Evolutionary conservation across 164 flowering plant genomes (phyloP), one percentile per base, ranked within the genome.

Genomic region (Aristolochia californica): DNA sequence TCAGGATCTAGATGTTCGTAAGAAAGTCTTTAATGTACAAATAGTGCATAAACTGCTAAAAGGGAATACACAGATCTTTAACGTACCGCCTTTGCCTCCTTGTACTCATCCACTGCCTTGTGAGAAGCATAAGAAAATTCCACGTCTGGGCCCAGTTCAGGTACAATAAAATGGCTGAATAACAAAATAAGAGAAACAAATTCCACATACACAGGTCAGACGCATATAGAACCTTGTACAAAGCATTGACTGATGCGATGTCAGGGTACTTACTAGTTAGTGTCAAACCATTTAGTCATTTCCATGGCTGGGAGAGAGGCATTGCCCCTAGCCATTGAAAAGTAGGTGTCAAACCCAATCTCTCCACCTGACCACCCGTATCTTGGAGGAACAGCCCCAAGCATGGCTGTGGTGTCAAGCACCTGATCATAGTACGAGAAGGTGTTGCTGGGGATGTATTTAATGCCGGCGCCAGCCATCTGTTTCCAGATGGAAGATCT

Each of bases 241-340:
- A 14, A 43, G 24, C 21, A 20, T 16, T 25, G 43, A 18, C 5
- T 26, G 14, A 43, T 11, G 25, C 14, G 21, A 16, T 20, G 30
- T 20, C 45, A 20, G 14, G 17, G 20, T 17, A 79, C 95, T 84
- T 81, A 87, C 95, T 87, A 87, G 84, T 87, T 87, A 72, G 95
- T 87, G 78, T 87, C 95, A 55, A 87, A 87, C 95, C 95, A 87
- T 77, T 87, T 87, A 79, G 95, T 87, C 95, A 87, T 87, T 65
- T 87, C 95, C 95, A 87, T 87, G 55, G 95, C 91, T 57, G 95
- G 91, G 1, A 83, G 82, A 57, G 91, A 70, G 45, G 91, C 87
- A 68, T 87, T 87, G 14, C 95, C 95, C 63, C 95, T 78, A 28
- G 89, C 95, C 95, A 87, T 87, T 65, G 95, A 80, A 79, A 87